Conservation (phyloP, 106 monocot genomes). For the Acorus calamus region DNA sequence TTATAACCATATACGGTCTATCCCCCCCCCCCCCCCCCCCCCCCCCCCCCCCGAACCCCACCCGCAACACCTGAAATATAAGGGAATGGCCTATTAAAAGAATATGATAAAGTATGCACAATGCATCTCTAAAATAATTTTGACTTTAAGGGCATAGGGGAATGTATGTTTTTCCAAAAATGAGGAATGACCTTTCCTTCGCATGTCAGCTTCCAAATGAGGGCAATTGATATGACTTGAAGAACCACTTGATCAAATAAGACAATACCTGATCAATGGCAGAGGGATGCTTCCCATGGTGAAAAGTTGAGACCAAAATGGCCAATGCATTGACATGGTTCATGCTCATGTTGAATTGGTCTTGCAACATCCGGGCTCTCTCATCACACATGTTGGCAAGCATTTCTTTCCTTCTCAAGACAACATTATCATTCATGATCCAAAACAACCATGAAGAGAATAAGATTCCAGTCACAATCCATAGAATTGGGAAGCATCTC, state of each 20-base stretch:
- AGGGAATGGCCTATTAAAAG: no score
- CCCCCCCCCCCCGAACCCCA: no score
- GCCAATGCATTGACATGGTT: conserved; percentile 86
- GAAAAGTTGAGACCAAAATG: conserved; percentile 82
- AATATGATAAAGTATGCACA: no score
- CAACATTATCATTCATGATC: conserved; percentile 56
- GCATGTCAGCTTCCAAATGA: no score
- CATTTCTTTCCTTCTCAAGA: conserved; percentile 59
- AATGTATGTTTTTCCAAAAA: no score
- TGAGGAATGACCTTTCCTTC: no score
- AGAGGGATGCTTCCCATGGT: conserved; percentile 80
- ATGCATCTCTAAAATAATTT: no score
- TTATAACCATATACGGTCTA: no score
- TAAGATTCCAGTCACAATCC: conserved; percentile 45
- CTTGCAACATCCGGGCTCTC: conserved; percentile 91
- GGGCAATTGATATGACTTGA: background rate
- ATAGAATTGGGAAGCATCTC: conserved; percentile 52
- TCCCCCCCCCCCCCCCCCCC: no score
- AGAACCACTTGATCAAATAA: background rate
- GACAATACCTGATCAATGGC: conserved; percentile 68
- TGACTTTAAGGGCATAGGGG: no score
- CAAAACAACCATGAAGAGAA: conserved; percentile 65
- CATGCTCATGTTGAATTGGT: conserved; percentile 96
- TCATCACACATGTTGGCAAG: conserved; percentile 84
- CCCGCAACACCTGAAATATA: no score